A percentile compares a stretch with the other conserved stretches of the same genome.
These are phyloP conservation scores for Oxyria digyna DNA, from an alignment of 148 eudicot species.

Conservation along the genomic window DNA sequence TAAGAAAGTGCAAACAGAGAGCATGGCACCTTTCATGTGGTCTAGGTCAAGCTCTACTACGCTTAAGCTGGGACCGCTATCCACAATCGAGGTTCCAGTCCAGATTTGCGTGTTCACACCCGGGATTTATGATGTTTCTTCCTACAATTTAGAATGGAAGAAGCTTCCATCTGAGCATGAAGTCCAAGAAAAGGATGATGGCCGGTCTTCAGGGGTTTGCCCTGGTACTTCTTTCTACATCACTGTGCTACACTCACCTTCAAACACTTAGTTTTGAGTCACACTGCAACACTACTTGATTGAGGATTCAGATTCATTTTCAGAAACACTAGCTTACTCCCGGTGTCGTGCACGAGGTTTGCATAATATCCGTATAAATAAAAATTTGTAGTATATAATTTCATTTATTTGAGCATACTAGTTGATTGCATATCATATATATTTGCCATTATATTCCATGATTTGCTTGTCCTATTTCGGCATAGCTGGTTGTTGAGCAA, in stretches of 20 bases:
- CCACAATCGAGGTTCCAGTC: slow-evolving; percentile 54
- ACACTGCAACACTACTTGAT: too few relatives aligned
- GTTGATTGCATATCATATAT: too few relatives aligned
- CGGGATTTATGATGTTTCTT: slow-evolving; percentile 74
- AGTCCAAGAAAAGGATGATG: slow-evolving; percentile 14
- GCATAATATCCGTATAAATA: neutral
- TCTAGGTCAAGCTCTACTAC: slow-evolving; percentile 61
- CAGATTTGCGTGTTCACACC: slow-evolving; percentile 67
- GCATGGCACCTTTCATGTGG: slow-evolving; percentile 71
- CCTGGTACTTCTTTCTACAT: slow-evolving; percentile 58
- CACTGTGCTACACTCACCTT: slow-evolving; percentile 55
- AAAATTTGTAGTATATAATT: too few relatives aligned
- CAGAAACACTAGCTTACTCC: neutral
- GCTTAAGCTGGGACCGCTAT: slow-evolving; percentile 39
- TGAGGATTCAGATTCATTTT: neutral
- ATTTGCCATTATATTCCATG: too few relatives aligned
- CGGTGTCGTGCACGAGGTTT: too few relatives aligned
- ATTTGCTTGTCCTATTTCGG: too few relatives aligned
- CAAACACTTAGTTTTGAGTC: too few relatives aligned
- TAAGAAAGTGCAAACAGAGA: slow-evolving; percentile 23
- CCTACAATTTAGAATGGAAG: slow-evolving; percentile 61
- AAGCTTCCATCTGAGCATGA: slow-evolving; percentile 13
- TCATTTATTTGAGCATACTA: too few relatives aligned
- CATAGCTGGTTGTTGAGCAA: too few relatives aligned
- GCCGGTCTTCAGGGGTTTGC: slow-evolving; percentile 51